Evolutionary conservation across 148 eudicot genomes (phyloP).

Genomic region (Rhododendron ferrugineum): DNA sequence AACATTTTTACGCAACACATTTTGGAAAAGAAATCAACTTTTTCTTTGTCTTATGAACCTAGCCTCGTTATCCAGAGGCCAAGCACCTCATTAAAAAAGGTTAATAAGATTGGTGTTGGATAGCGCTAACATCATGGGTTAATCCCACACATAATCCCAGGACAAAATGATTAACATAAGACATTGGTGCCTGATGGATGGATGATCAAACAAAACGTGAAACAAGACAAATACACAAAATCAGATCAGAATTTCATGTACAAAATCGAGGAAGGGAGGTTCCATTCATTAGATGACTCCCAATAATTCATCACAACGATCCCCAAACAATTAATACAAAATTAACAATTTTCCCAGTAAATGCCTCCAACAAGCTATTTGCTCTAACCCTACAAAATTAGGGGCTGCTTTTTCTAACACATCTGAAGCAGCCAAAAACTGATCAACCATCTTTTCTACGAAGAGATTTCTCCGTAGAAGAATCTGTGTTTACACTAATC

Average conservation of each 20-base stretch:
- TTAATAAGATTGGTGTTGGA: background rate
- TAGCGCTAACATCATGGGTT: background rate
- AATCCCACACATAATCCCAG: background rate
- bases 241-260: background rate
- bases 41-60: background rate
- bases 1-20: too few relatives aligned
- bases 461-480: background rate
- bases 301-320: background rate
- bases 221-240: background rate
- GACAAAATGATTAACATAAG: background rate
- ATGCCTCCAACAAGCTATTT: background rate
- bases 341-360: background rate
- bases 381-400: constrained; percentile 8
- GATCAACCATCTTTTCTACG: background rate
- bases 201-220: background rate
- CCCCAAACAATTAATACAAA: background rate
- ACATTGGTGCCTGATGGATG: background rate
- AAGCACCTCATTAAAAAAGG: background rate
- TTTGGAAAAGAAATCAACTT: background rate
- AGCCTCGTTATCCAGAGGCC: background rate
- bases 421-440: constrained; percentile 11
- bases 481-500: too few relatives aligned
- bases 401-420: constrained; percentile 15
- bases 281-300: background rate
- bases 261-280: background rate